A percentile compares a stretch with the other conserved stretches of the same genome.
Conservation (phyloP, 2,329 filamentous ascomycete genomes). For the Trichophyton benhamiae region DNA sequence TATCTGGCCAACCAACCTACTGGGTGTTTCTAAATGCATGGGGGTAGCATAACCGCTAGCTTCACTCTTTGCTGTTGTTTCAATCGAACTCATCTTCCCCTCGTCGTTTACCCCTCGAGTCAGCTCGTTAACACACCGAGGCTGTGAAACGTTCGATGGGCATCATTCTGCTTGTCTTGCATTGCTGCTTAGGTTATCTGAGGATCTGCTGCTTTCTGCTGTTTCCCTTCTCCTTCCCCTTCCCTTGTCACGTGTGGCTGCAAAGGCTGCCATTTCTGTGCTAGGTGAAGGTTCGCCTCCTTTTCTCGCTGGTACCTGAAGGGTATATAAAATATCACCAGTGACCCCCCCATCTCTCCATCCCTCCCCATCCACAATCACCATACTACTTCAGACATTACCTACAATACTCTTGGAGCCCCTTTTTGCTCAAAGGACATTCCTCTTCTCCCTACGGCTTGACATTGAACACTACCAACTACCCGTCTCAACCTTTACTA, state of each 20-base stretch:
- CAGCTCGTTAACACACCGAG: not conserved
- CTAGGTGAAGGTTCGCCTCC: not conserved
- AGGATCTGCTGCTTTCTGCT: not conserved
- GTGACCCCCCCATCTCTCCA: not conserved
- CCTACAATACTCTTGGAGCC: not conserved
- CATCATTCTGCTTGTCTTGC: not conserved
- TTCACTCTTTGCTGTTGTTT: not conserved
- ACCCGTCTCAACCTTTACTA: not conserved
- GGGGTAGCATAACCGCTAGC: slow-evolving; percentile 1
- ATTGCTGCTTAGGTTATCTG: not conserved
- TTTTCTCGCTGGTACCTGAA: not conserved
- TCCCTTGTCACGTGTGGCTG: not conserved
- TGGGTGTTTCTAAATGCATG: not conserved
- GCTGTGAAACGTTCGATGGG: not conserved
- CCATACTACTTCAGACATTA: not conserved
- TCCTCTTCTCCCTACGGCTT: not conserved
- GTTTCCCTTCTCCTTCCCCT: not conserved
- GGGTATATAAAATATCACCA: not conserved
- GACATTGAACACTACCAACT: not conserved
- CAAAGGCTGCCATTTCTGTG: not conserved
- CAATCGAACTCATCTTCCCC: not conserved
- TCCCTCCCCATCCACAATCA: not conserved
- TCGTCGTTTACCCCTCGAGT: not conserved
- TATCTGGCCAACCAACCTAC: slow-evolving; percentile 1
- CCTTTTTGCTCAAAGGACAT: not conserved